Conservation (phyloP, 345 rosid genomes). For the Trapa bicornis region DNA sequence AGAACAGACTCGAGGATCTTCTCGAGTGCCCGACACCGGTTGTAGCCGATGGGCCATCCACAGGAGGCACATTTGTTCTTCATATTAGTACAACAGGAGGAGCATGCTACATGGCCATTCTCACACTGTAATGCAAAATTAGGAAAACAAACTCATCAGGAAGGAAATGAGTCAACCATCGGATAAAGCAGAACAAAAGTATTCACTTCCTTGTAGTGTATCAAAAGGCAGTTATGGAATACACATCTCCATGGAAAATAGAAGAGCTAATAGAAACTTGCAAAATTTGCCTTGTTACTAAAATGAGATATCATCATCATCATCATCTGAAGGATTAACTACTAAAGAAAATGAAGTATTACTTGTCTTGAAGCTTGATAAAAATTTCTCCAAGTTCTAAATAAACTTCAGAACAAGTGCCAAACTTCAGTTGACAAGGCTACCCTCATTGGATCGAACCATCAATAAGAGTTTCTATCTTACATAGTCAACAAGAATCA, state of each 20-base stretch:
- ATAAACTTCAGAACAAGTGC: neutral
- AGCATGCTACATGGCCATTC: conserved; percentile 55
- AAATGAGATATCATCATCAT: neutral
- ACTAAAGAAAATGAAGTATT: neutral
- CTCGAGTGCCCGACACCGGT: conserved; percentile 50
- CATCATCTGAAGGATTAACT: neutral
- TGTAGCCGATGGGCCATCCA: conserved; percentile 34
- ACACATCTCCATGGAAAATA: neutral
- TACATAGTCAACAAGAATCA: no score
- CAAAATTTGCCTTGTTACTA: neutral
- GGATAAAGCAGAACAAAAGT: neutral
- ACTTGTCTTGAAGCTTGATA: neutral
- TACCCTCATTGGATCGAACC: neutral
- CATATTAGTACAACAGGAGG: conserved; percentile 35
- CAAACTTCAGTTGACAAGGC: neutral
- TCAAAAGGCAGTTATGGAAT: neutral
- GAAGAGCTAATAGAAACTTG: neutral
- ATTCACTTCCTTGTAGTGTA: neutral
- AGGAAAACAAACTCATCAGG: neutral
- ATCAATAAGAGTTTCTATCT: no score
- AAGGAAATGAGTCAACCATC: neutral
- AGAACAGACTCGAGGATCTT: conserved; percentile 33
- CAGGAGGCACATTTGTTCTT: conserved; percentile 40
- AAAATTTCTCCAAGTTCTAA: neutral
- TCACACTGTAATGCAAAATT: conserved; percentile 32